Evolutionary conservation across 2,329 filamentous ascomycete genomes (phyloP), one percentile per base, ranked within the genome.

Genomic region (Trichoderma brevicompactum): DNA sequence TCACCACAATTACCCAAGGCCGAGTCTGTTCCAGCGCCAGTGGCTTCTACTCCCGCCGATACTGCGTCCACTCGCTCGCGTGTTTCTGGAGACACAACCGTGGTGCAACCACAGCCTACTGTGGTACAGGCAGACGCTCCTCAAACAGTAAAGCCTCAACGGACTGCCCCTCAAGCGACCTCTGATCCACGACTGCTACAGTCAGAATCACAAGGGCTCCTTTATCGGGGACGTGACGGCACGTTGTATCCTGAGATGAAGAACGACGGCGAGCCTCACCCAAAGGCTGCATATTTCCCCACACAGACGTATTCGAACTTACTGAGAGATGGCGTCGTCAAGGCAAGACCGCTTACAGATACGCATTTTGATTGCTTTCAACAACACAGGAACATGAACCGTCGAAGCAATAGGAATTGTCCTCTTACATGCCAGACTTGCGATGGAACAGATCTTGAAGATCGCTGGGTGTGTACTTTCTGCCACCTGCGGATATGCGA

Each of bases 391-490:
- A 77, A 74, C 53, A 83, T 87, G 81, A 77, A 81, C 62, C 74
- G 78, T 43, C 79, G 80, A 61, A 75, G 76, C 66, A 87, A 87
- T 72, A 74, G 71, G 53, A 72, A 79, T 69, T 83, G 85, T 70
- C 78, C 84, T 2, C 76, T 87, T 19, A 78, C 82, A 10, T 87
- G 85, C 72, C 82, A 85, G 73, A 78, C 81, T 3, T 87, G 85
- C 73, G 78, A 78, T 60, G 77, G 76, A 65, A 75, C 77, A 56
- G 82, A 85, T 65, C 70, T 72, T 7, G 77, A 79, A 50, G 74
- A 79, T 67, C 80, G 84, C 41, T 81, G 76, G 74, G 77, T 76
- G 19, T 86, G 84, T 71, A 74, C 74, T 13, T 83, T 81, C 72
- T 86, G 84, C 73, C 77, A 79, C 66, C 69, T 86, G 54, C 80